Evolutionary conservation across 345 rosid species (phyloP).

Genomic region (Gossypium longicalyx): DNA sequence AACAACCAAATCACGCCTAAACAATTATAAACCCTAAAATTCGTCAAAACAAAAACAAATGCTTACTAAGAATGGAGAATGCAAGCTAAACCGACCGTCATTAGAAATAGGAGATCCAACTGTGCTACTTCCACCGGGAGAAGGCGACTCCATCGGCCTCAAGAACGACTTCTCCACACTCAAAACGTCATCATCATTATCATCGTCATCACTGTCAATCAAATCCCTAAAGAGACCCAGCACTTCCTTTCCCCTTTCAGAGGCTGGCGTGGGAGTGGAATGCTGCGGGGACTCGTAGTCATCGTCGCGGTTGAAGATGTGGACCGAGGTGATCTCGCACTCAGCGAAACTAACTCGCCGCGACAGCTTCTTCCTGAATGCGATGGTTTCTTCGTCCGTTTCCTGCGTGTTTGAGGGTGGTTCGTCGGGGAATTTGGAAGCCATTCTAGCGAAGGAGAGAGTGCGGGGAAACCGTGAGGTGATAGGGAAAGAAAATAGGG

Average conservation of each 20-base stretch:
- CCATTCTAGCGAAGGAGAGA: slow-evolving; percentile 26
- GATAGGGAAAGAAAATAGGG: too few relatives aligned
- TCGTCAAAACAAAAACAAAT: not conserved
- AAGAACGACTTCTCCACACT: slow-evolving; percentile 49
- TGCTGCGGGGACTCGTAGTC: slow-evolving; percentile 71
- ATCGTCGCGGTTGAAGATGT: slow-evolving; percentile 88
- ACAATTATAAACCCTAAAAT: not conserved
- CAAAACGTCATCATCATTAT: slow-evolving; percentile 30
- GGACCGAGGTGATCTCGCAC: slow-evolving; percentile 83
- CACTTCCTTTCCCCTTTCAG: slow-evolving; percentile 32
- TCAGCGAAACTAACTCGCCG: slow-evolving; percentile 98
- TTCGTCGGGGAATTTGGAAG: slow-evolving; percentile 43
- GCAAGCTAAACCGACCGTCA: slow-evolving; percentile 45
- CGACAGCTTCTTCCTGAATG: slow-evolving; percentile 55
- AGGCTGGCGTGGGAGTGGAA: slow-evolving; percentile 23
- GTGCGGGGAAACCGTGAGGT: not conserved
- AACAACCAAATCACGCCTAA: not conserved
- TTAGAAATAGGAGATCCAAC: slow-evolving; percentile 66
- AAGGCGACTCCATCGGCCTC: slow-evolving; percentile 56
- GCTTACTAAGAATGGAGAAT: not conserved
- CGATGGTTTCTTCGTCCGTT: slow-evolving; percentile 73
- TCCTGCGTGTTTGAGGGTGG: slow-evolving; percentile 39
- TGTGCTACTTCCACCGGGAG: slow-evolving; percentile 74
- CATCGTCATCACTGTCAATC: slow-evolving; percentile 44
- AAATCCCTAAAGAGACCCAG: slow-evolving; percentile 53